Evolutionary conservation across 495 filamentous ascomycete genomes (phyloP), one percentile per base, ranked within the genome.

Genomic region (Podospora conica): DNA sequence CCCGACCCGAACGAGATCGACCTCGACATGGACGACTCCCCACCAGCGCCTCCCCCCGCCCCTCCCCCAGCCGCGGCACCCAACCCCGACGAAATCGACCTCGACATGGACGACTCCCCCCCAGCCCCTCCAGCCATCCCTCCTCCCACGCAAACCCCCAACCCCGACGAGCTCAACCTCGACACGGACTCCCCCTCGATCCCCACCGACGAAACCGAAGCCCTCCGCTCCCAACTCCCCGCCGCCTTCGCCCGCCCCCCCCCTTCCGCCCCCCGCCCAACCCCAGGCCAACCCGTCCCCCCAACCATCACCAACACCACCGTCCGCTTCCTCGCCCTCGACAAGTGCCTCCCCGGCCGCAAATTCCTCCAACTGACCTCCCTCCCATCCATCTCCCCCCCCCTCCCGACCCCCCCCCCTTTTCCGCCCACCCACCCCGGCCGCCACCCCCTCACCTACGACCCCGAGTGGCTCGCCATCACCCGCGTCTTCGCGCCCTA

Each of bases 401-500:
- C 10, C 58, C 6, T 7, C 24, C 28, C 68, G 60, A 54, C 73
- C 70, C 9, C 75, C 69, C 15, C 76, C 71, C 66, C 71, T 75
- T 7, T 85, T 98, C 4, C 76, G 86, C 40, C 2, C 25, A 27
- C 25, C 28, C 63, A 55, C 73, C 40, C 40, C 40, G 40, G 70
- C 10, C 75, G 71, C n/a, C 76, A 72, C 66, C 72, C 75, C 10
- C 85, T 98, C 3, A 75, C 86, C 31, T 97, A 98, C 74, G 95
- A 98, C 75, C 86, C 87, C 28, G 95, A 98, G 79, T 98, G 93
- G 93, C 86, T 98, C 3, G 89, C 95, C 9, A 96, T 98, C 68
- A 91, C 88, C 2, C 91, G 93, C 15, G 87, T 87, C 2, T 93
- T 96, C 71, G 86, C 88, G 25, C 65, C 80, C 0, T 79, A 85